These are phyloP conservation scores for Sporothrix variecibatus DNA, from an alignment of 2,329 filamentous ascomycete species.

Conservation along the genomic window DNA sequence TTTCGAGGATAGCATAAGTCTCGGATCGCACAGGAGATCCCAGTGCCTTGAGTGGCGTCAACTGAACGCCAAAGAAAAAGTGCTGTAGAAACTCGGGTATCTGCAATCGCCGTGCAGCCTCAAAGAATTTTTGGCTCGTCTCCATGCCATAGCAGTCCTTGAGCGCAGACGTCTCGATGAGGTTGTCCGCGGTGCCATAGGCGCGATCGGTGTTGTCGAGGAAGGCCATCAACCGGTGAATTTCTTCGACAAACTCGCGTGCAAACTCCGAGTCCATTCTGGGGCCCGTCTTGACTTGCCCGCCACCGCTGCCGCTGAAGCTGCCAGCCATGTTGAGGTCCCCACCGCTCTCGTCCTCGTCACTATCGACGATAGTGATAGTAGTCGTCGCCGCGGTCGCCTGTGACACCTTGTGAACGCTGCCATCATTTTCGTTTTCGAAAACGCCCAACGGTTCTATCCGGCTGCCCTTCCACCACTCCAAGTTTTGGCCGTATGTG, in stretches of 20 bases:
- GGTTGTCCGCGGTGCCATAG: constrained; percentile 56
- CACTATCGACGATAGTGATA: background rate
- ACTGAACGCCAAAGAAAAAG: constrained; percentile 21
- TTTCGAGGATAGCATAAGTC: constrained; percentile 32
- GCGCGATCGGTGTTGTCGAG: constrained; percentile 61
- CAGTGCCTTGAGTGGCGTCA: background rate
- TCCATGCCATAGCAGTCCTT: constrained; percentile 32
- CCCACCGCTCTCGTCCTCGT: background rate
- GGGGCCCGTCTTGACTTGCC: background rate
- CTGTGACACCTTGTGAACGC: background rate
- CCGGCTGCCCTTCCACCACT: constrained; percentile 63
- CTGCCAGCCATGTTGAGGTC: background rate
- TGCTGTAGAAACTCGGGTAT: background rate
- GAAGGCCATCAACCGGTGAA: constrained; percentile 65
- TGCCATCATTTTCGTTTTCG: constrained; percentile 31
- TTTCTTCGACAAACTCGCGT: constrained; percentile 52
- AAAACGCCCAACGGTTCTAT: constrained; percentile 37
- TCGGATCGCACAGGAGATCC: background rate
- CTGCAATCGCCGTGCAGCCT: constrained; percentile 39
- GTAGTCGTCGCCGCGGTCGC: background rate
- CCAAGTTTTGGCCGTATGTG: constrained; percentile 56
- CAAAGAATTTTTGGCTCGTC: constrained; percentile 49
- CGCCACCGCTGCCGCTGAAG: too few relatives aligned
- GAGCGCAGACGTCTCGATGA: background rate
- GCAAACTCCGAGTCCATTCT: constrained; percentile 27